Evolutionary conservation across 1,284 basidiomycete species (phyloP), one percentile per base, ranked within the genome.

Genomic region (Cryptococcus sp.): DNA sequence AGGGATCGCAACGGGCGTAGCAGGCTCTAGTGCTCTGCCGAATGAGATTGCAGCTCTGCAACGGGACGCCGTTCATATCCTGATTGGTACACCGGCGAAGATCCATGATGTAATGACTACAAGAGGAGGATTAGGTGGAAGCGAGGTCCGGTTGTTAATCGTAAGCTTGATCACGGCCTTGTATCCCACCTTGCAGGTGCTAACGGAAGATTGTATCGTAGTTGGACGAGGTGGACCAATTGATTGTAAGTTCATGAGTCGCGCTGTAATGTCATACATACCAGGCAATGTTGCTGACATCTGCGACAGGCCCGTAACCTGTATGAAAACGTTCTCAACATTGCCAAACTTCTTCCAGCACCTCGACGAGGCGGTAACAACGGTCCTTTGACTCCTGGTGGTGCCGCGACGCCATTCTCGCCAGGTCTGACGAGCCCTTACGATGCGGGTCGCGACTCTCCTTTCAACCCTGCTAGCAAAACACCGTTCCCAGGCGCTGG

Each of bases 81-180:
- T 99, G 55, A 93, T 95, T 68, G 95, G 95, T 26, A 99, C 95
- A 1, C 95, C 95, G 1, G 93, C 96, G 70, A 95, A 96, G 77
- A 82, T 99, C 47, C 88, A 94, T 74, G 91, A 94, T 52, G 83
- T 98, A 25, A 93, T 98, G 73, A 91, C 89, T n/a, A 80, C 86
- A 11, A 83, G 88, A 19, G 68, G 70, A 11, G 71, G 70, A 2
- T 80, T 96, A 40, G 74, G 81, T 19, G 91, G 91, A 11, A 83
- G 85, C 17, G 92, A 94, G 72, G 91, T 95, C 51, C 84, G 91
- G 34, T 89, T 98, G 78, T 83, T 98, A 53, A 91, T 97, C 26
- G 75, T 76, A 52, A 65, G 75, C 69, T 15, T 20, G 13, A 34
- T 48, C 46, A 26, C 13, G 15, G n/a, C 13, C 40, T 38, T 20